Conservation (phyloP, 1,284 basidiomycete species). For the Ustilago cynodontis region DNA sequence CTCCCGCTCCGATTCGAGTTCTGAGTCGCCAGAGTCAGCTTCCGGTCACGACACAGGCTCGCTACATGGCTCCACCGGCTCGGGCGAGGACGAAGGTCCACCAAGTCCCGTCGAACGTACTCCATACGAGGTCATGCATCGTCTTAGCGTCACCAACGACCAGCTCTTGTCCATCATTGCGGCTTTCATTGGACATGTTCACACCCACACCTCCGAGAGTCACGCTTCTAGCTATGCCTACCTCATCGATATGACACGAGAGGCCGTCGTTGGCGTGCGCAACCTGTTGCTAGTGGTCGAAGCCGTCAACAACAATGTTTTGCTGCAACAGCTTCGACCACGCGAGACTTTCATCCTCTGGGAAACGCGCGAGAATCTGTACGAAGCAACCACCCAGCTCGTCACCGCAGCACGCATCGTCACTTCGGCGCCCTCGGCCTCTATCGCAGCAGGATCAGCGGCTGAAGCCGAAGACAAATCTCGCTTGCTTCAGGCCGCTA, state of each 20-base stretch:
- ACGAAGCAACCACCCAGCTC: conserved; percentile 84
- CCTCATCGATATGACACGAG: conserved; percentile 90
- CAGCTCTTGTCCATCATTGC: conserved; percentile 89
- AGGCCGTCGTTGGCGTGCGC: conserved; percentile 92
- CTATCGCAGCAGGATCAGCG: conserved; percentile 71
- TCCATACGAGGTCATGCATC: conserved; percentile 73
- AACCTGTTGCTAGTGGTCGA: conserved; percentile 92
- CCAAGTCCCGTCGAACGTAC: conserved; percentile 78
- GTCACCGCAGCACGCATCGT: conserved; percentile 82
- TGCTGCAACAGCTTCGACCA: conserved; percentile 50
- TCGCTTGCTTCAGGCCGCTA: conserved; percentile 82
- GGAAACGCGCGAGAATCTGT: conserved; percentile 83
- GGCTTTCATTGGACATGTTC: conserved; percentile 95
- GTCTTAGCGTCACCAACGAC: conserved; percentile 75
- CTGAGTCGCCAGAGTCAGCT: conserved; percentile 50
- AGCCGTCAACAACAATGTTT: conserved; percentile 71
- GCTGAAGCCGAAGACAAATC: conserved; percentile 85
- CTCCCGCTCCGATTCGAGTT: conserved; percentile 47
- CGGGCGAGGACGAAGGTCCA: conserved; percentile 75
- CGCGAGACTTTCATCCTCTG: conserved; percentile 56
- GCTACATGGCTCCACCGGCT: conserved; percentile 73
- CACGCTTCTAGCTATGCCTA: conserved; percentile 89
- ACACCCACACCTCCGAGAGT: conserved; percentile 86
- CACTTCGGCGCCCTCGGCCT: conserved; percentile 71
- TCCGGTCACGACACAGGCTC: conserved; percentile 72